Conservation (phyloP, 164 flowering plant genomes). For the Macadamia integrifolia region DNA sequence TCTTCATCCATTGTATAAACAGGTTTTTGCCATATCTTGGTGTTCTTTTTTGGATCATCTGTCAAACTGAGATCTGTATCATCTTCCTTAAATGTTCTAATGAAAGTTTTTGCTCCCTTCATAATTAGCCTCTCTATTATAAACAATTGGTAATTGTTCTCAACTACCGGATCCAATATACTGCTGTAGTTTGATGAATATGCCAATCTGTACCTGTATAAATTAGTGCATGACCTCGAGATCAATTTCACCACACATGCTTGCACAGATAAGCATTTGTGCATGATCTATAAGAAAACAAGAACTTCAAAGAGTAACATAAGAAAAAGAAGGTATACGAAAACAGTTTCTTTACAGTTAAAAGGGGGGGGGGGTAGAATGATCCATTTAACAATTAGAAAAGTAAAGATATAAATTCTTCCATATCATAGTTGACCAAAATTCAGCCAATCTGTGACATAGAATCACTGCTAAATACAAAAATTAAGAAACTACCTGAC, state of each 20-base stretch:
- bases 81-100: constrained; percentile 73
- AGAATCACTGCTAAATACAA: no score
- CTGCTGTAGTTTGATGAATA: constrained; percentile 80
- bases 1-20: constrained; percentile 58
- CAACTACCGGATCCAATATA: constrained; percentile 69
- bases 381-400: no score
- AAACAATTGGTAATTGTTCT: constrained; percentile 90
- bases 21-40: constrained; percentile 82
- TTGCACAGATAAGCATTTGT: neutral
- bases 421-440: no score
- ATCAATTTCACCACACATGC: neutral
- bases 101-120: constrained; percentile 76
- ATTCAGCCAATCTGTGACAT: no score
- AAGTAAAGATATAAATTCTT: no score
- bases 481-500: constrained; percentile 39
- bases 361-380: no score
- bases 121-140: constrained; percentile 86
- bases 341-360: no score
- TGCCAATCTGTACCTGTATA: constrained; percentile 83
- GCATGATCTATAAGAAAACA: neutral
- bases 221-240: neutral
- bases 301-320: no score
- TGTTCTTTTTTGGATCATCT: constrained; percentile 93
- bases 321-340: no score
- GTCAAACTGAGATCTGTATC: constrained; percentile 76